Evolutionary conservation across 2,329 filamentous ascomycete genomes (phyloP).

Genomic region (Aspergillus nomiae): DNA sequence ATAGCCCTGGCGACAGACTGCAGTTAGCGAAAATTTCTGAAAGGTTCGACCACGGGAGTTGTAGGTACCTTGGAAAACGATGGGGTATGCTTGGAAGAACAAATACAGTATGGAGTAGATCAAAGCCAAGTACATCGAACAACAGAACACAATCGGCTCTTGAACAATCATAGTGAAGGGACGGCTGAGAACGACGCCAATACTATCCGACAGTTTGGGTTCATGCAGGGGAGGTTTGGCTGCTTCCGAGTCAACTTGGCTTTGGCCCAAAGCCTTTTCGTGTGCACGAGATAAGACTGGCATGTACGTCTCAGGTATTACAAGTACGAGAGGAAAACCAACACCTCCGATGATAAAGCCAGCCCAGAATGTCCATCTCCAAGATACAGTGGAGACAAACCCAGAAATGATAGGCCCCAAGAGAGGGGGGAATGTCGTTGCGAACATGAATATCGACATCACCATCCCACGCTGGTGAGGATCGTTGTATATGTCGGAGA

Average conservation of each 20-base stretch:
- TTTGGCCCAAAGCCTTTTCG: constrained; percentile 57
- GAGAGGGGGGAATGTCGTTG: constrained; percentile 35
- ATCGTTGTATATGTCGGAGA: constrained; percentile 44
- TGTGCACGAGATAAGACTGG: constrained; percentile 61
- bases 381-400: constrained; percentile 35
- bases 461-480: constrained; percentile 30
- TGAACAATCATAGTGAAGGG: constrained; percentile 70
- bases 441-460: constrained; percentile 23
- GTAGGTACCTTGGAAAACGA: constrained; percentile 58
- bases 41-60: neutral
- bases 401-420: constrained; percentile 44
- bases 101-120: constrained; percentile 69
- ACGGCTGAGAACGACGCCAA: constrained; percentile 66
- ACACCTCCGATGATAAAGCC: constrained; percentile 63
- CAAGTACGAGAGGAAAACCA: constrained; percentile 60
- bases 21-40: neutral
- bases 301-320: constrained; percentile 66
- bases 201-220: constrained; percentile 23
- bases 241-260: neutral
- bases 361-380: constrained; percentile 55
- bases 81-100: constrained; percentile 71
- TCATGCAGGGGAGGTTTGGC: neutral
- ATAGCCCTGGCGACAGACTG: constrained; percentile 20
- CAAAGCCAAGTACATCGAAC: constrained; percentile 69
- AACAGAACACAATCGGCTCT: constrained; percentile 70